Evolutionary conservation across 768 basidiomycete species (phyloP).

Genomic region (Xerocomus brunneocitrinus): DNA sequence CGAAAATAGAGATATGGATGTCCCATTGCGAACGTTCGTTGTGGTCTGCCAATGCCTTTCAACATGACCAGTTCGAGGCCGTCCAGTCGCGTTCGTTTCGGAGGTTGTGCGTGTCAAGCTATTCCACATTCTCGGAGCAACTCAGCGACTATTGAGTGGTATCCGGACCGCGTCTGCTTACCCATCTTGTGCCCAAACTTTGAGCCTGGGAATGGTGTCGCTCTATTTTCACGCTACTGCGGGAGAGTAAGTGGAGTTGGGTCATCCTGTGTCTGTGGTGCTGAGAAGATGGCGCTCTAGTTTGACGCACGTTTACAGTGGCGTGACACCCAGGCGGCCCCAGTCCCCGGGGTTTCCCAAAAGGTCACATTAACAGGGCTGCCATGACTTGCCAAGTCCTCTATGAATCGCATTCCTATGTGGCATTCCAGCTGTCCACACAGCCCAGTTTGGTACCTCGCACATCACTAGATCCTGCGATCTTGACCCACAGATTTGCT

Average conservation of each 20-base stretch:
- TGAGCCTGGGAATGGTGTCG: neutral
- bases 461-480: slow-evolving; percentile 2
- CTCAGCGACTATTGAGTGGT: slow-evolving; percentile 6
- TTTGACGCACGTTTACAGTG: slow-evolving; percentile 19
- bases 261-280: slow-evolving; percentile 11
- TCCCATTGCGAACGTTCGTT: slow-evolving; percentile 1
- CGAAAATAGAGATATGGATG: neutral
- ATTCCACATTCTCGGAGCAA: neutral
- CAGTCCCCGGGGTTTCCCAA: neutral
- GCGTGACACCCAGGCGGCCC: slow-evolving; percentile 13
- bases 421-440: neutral
- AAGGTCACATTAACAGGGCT: slow-evolving; percentile 1
- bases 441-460: slow-evolving; percentile 8
- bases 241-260: slow-evolving; percentile 15
- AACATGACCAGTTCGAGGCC: neutral
- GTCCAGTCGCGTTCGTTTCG: neutral
- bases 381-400: neutral
- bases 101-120: too few relatives aligned
- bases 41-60: neutral
- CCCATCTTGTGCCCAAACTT: neutral
- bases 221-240: slow-evolving; percentile 3
- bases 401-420: slow-evolving; percentile 7
- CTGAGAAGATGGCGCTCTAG: slow-evolving; percentile 5
- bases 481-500: slow-evolving; percentile 1
- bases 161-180: neutral